phyloP scores from a whole-genome alignment of 441 rosid species.

The Caryocar brasiliense region DNA sequence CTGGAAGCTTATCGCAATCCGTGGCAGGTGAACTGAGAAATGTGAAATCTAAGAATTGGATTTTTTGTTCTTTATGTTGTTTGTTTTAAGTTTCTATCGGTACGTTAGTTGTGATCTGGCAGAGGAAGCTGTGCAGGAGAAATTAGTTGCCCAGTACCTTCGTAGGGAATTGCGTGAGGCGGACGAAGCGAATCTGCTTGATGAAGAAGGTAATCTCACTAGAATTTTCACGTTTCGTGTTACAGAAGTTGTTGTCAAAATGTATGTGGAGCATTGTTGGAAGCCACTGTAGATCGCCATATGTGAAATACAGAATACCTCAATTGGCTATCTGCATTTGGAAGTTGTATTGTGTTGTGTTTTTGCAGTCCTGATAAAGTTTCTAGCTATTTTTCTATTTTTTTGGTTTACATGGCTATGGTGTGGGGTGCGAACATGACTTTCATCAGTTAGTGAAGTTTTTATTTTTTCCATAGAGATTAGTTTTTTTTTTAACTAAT shows the following conservation, averaged over 20 bases:
- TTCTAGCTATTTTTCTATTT: no score
- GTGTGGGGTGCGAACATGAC: no score
- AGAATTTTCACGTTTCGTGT: background rate
- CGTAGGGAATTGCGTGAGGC: slow-evolving; percentile 41
- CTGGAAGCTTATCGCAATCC: slow-evolving; percentile 25
- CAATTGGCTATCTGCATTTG: no score
- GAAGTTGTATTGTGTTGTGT: no score
- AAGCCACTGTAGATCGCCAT: no score
- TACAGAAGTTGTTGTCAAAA: no score
- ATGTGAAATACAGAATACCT: no score
- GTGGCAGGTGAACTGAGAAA: slow-evolving; percentile 19
- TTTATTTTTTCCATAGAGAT: background rate
- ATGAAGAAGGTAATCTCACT: slow-evolving; percentile 48
- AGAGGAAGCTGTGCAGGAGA: slow-evolving; percentile 35
- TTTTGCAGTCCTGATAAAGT: no score
- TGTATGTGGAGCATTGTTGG: background rate
- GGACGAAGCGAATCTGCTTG: slow-evolving; percentile 59
- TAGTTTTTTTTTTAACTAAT: slow-evolving; percentile 1
- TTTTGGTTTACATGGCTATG: no score
- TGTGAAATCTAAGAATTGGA: background rate
- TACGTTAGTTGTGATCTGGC: background rate
- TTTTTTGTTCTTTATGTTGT: background rate
- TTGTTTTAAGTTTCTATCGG: background rate
- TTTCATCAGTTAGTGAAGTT: background rate
- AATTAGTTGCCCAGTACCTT: slow-evolving; percentile 29